A percentile compares a stretch with the other conserved stretches of the same genome.
Evolutionary conservation across 495 filamentous ascomycete genomes (phyloP).

Genomic region (Aspergillus sclerotioniger): DNA sequence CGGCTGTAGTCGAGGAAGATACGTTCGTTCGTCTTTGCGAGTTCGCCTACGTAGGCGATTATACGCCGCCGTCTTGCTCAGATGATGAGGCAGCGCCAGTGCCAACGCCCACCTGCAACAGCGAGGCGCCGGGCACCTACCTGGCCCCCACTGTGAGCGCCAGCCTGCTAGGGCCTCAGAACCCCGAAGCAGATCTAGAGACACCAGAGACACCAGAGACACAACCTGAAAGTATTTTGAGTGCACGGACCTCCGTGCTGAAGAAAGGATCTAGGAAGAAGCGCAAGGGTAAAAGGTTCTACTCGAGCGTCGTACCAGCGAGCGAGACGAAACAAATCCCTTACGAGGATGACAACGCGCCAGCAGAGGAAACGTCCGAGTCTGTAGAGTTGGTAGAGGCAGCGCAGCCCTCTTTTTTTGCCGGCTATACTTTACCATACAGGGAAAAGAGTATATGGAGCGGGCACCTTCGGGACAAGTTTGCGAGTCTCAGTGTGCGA

Average conservation of each 20-base stretch:
- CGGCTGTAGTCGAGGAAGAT: slow-evolving; percentile 20
- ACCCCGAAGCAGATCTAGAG: too few relatives aligned
- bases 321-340: neutral
- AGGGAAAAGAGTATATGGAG: slow-evolving; percentile 21
- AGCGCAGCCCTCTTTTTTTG: neutral
- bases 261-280: neutral
- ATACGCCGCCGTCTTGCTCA: slow-evolving; percentile 18
- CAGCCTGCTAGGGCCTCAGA: too few relatives aligned
- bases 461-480: slow-evolving; percentile 13
- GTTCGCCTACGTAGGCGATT: slow-evolving; percentile 26
- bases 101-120: too few relatives aligned
- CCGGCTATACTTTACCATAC: slow-evolving; percentile 6
- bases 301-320: neutral
- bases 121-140: too few relatives aligned
- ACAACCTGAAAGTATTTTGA: neutral
- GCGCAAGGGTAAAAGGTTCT: neutral
- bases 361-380: slow-evolving; percentile 1
- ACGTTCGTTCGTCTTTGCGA: slow-evolving; percentile 29
- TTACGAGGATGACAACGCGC: neutral
- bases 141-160: too few relatives aligned
- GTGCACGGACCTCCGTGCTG: neutral
- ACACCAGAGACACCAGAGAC: neutral
- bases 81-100: too few relatives aligned
- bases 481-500: neutral
- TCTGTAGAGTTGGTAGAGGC: neutral